Percentiles rank a stretch among this genome's conserved stretches.
Conservation (phyloP, 345 rosid species). For the Eucalyptus marginata region DNA sequence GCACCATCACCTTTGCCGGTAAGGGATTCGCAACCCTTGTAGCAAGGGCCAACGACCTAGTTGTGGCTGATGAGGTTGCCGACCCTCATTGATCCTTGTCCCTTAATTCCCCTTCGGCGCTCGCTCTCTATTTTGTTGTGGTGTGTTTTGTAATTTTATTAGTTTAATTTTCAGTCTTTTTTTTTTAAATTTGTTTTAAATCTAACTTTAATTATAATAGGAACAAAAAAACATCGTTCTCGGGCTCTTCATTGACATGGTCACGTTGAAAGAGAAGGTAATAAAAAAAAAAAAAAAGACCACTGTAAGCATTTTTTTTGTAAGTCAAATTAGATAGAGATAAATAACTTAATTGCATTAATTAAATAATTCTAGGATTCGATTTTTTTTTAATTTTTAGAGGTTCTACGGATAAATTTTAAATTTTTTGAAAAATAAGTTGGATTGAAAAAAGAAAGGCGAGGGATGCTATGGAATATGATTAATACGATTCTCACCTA, state of each 20-base stretch:
- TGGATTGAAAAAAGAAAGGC: background rate
- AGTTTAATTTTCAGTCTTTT: too few species aligned
- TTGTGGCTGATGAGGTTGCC: background rate
- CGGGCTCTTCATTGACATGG: background rate
- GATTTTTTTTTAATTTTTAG: background rate
- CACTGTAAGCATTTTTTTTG: background rate
- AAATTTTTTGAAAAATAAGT: too few species aligned
- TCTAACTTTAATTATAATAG: too few species aligned
- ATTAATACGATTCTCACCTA: background rate
- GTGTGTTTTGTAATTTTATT: too few species aligned
- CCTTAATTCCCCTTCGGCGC: background rate
- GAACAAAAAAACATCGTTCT: background rate
- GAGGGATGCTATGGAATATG: background rate
- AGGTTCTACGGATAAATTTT: rapidly evolving
- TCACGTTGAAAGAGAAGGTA: background rate
- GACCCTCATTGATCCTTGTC: background rate
- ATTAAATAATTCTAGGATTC: background rate
- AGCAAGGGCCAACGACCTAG: background rate
- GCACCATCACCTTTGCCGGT: rapidly evolving
- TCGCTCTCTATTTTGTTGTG: background rate
- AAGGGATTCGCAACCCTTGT: background rate
- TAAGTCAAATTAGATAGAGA: background rate
- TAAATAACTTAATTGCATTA: background rate
- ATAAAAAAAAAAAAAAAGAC: background rate
- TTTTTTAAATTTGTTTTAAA: too few species aligned